Conservation (phyloP, 371 early-diverging fungal species). For the Syncephalastrum monosporum region DNA sequence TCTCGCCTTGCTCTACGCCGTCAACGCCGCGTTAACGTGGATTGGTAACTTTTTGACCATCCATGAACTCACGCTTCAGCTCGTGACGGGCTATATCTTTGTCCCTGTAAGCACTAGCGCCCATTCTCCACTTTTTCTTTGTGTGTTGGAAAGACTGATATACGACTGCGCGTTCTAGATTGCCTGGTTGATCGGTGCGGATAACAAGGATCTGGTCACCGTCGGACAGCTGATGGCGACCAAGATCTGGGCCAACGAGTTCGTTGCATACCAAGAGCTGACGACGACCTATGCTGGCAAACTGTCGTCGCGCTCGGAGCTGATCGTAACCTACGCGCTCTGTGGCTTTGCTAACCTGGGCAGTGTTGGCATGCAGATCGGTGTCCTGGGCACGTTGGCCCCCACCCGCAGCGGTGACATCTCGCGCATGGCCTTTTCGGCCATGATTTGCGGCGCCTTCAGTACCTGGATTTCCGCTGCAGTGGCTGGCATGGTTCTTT, state of each 20-base stretch:
- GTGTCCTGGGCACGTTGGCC: constrained; percentile 77
- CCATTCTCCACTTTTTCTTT: neutral
- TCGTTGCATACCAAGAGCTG: constrained; percentile 75
- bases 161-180: constrained; percentile 24
- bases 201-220: constrained; percentile 51
- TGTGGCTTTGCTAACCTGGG: constrained; percentile 88
- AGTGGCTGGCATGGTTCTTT: constrained; percentile 74
- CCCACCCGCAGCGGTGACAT: constrained; percentile 78
- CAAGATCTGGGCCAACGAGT: constrained; percentile 91
- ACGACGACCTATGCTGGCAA: constrained; percentile 22
- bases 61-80: constrained; percentile 60
- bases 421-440: constrained; percentile 74
- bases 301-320: constrained; percentile 43
- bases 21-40: constrained; percentile 75
- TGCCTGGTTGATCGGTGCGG: constrained; percentile 85
- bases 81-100: constrained; percentile 74
- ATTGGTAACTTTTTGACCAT: constrained; percentile 74
- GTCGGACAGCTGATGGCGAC: constrained; percentile 81
- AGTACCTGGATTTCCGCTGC: constrained; percentile 84
- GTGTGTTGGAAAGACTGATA: neutral
- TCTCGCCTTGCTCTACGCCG: constrained; percentile 67
- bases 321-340: constrained; percentile 76
- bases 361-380: constrained; percentile 87
- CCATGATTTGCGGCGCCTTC: constrained; percentile 80
- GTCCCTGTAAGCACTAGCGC: constrained; percentile 13